Conservation (phyloP, 306 rosid genomes). For the Parietaria judaica region DNA sequence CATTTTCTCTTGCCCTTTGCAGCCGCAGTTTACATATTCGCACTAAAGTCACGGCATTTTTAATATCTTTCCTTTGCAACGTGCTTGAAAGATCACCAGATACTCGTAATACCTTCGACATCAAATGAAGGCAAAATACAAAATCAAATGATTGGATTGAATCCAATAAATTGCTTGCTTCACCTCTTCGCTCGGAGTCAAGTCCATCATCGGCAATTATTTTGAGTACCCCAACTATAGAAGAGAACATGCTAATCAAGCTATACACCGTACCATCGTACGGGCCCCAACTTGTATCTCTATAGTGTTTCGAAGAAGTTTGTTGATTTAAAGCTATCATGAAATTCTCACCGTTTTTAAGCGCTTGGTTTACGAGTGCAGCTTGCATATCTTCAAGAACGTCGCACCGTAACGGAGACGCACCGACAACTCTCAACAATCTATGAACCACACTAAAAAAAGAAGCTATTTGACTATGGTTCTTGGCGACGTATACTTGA, state of each 20-base stretch:
- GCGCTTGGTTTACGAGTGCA: neutral
- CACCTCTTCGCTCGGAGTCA: neutral
- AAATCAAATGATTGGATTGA: neutral
- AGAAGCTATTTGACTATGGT: neutral
- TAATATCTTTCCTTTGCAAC: slow-evolving; percentile 1
- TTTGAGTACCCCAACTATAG: neutral
- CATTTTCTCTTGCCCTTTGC: neutral
- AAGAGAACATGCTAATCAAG: neutral
- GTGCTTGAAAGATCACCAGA: neutral
- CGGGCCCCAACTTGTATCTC: neutral
- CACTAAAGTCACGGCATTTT: neutral
- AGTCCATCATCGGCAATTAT: neutral
- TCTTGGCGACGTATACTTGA: neutral
- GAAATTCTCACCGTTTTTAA: neutral
- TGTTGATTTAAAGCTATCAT: neutral
- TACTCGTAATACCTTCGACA: neutral
- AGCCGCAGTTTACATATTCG: neutral
- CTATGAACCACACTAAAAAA: neutral
- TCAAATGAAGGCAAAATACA: neutral
- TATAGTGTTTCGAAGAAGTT: neutral
- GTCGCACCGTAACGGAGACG: neutral
- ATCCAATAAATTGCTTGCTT: neutral
- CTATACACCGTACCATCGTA: neutral
- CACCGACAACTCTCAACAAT: neutral
- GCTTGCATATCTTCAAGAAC: neutral